These are phyloP conservation scores for Pichia cabralensis DNA, from an alignment of 805 yeast genomes.

Conservation along the genomic window DNA sequence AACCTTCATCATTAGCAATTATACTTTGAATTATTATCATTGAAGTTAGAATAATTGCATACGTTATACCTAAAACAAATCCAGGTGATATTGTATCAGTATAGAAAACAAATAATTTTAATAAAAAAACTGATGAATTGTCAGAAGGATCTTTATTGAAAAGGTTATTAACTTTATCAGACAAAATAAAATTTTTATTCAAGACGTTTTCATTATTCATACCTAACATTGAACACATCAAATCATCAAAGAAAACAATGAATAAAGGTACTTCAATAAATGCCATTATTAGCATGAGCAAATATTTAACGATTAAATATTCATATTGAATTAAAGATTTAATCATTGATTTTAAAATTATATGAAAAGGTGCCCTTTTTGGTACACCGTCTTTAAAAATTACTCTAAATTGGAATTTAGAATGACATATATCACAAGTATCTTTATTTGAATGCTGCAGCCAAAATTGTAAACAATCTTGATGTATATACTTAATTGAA, in stretches of 20 bases:
- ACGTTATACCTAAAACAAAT: conserved; percentile 9
- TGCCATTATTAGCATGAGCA: conserved; percentile 9
- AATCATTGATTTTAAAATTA: conserved; percentile 32
- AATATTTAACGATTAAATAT: conserved; percentile 5
- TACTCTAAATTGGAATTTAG: conserved; percentile 45
- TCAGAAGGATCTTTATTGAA: no score
- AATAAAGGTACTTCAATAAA: conserved; percentile 43
- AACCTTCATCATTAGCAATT: conserved; percentile 64
- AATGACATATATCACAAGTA: conserved; percentile 82
- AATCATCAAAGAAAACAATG: conserved; percentile 45
- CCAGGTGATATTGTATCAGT: conserved; percentile 8
- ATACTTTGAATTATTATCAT: conserved; percentile 41
- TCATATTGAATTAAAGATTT: conserved; percentile 2
- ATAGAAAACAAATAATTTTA: conserved; percentile 5
- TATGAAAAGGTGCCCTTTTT: conserved; percentile 40
- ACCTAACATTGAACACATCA: no score
- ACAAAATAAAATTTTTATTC: no score
- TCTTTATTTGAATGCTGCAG: conserved; percentile 54
- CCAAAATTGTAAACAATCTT: conserved; percentile 88
- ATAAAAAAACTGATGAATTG: not conserved
- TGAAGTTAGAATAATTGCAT: conserved; percentile 17
- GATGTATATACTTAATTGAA: conserved; percentile 86
- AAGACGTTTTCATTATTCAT: no score
- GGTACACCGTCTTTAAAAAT: conserved; percentile 38
- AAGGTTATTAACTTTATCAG: no score